A percentile compares a stretch with the other conserved stretches of the same genome.
These are phyloP conservation scores for Ilex paraguariensis DNA, from an alignment of 305 asterid species.

Conservation along the genomic window DNA sequence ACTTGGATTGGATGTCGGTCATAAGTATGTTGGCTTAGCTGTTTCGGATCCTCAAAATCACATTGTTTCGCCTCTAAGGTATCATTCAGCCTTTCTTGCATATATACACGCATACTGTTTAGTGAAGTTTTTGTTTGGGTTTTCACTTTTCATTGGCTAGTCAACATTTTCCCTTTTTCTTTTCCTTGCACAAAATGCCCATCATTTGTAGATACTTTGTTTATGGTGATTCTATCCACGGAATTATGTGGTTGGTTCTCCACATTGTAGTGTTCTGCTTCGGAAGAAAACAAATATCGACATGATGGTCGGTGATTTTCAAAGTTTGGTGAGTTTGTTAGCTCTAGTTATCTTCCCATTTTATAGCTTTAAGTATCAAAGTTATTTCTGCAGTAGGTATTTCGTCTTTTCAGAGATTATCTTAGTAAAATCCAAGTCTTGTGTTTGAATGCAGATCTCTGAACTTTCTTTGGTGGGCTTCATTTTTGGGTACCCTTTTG, in stretches of 20 bases:
- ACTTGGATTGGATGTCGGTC: conserved; percentile 91
- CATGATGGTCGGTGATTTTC: conserved; percentile 64
- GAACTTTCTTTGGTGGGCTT: conserved; percentile 49
- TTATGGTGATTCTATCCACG: neutral
- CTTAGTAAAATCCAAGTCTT: neutral
- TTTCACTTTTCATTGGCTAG: neutral
- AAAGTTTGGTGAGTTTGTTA: conserved; percentile 42
- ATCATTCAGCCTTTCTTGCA: neutral
- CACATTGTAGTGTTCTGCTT: conserved; percentile 57
- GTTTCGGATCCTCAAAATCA: conserved; percentile 60
- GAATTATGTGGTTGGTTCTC: conserved; percentile 11
- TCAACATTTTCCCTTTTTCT: conserved; percentile 2
- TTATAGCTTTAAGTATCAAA: too few species aligned
- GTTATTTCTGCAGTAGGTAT: too few species aligned
- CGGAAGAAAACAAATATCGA: conserved; percentile 55
- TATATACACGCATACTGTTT: neutral
- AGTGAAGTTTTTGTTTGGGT: neutral
- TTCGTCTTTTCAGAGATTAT: neutral
- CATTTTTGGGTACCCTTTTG: conserved; percentile 62
- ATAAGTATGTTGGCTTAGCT: conserved; percentile 80
- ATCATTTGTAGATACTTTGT: neutral
- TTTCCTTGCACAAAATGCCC: neutral
- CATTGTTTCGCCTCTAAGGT: conserved; percentile 83
- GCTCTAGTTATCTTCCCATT: neutral
- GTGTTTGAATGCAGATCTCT: conserved; percentile 42